phyloP scores from a whole-genome alignment of 495 filamentous ascomycete genomes.

The Aspergillus mulundensis region DNA sequence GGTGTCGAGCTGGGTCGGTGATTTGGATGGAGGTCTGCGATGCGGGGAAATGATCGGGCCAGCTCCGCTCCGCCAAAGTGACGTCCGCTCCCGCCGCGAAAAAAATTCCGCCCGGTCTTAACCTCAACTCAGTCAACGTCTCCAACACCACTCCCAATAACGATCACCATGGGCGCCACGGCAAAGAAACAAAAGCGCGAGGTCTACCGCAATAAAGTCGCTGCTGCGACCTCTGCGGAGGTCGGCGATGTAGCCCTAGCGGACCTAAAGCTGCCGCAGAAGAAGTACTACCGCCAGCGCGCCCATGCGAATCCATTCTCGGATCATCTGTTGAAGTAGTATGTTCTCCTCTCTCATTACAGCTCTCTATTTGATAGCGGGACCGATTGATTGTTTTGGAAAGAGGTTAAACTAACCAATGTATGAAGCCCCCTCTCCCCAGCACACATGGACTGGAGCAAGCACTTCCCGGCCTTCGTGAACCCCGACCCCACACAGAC shows the following conservation, averaged over 20 bases:
- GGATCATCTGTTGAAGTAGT: conserved; percentile 87
- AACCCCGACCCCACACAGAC: conserved; percentile 31
- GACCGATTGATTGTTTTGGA: not conserved
- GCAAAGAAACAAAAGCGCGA: conserved; percentile 71
- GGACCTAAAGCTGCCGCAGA: conserved; percentile 64
- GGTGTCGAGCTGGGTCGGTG: too few species aligned
- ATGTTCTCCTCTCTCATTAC: conserved; percentile 26
- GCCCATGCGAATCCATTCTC: conserved; percentile 98
- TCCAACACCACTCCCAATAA: not conserved
- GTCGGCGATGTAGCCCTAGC: conserved; percentile 6
- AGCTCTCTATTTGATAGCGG: not conserved
- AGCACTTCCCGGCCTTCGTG: conserved; percentile 73
- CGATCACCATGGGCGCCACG: conserved; percentile 47
- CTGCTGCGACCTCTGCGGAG: conserved; percentile 14
- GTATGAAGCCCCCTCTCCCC: conserved; percentile 68
- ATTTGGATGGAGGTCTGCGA: not conserved
- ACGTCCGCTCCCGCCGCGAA: not conserved
- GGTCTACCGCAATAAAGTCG: conserved; percentile 55
- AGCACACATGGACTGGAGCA: conserved; percentile 84
- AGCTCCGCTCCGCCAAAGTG: conserved; percentile 6
- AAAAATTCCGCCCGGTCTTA: conserved; percentile 2
- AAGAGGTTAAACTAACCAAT: not conserved
- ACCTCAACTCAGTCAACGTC: not conserved
- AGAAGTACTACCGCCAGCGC: conserved; percentile 93
- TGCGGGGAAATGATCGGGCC: conserved; percentile 2